Evolutionary conservation across 768 basidiomycete species (phyloP).

Genomic region (Rossbeevera mucosa): DNA sequence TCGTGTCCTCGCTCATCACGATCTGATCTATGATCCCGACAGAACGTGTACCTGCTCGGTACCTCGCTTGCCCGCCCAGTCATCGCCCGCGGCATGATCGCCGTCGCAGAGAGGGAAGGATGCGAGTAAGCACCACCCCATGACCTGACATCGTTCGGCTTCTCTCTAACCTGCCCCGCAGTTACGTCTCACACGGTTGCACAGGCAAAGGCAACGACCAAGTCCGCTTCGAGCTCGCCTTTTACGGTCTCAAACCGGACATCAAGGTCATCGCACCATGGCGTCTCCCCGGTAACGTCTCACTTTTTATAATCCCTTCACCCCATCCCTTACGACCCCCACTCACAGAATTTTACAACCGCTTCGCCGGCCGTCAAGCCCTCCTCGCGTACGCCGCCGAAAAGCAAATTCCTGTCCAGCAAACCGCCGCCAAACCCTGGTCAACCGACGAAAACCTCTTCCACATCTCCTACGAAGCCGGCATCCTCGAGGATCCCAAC

Average conservation of each 20-base stretch:
- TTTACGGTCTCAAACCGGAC: not conserved
- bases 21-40: not conserved
- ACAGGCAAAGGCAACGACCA: slow-evolving; percentile 27
- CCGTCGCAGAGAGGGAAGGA: slow-evolving; percentile 80
- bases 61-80: slow-evolving; percentile 98
- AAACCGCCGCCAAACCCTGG: slow-evolving; percentile 97
- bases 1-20: not conserved
- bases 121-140: slow-evolving; percentile 81
- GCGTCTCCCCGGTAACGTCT: not conserved
- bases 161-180: slow-evolving; percentile 26
- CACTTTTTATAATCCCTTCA: not conserved
- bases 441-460: slow-evolving; percentile 99
- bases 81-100: slow-evolving; percentile 98
- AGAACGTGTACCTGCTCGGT: slow-evolving; percentile 96
- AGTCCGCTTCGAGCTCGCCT: not conserved
- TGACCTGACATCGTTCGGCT: not conserved
- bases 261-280: not conserved
- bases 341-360: slow-evolving; percentile 84
- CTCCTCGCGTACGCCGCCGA: slow-evolving; percentile 86
- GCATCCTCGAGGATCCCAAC: slow-evolving; percentile 96
- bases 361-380: slow-evolving; percentile 92
- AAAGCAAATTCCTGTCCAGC: slow-evolving; percentile 87
- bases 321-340: not conserved
- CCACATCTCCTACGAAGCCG: slow-evolving; percentile 99
- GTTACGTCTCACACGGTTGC: slow-evolving; percentile 96